Evolutionary conservation across 352 stramenopile genomes (phyloP).

Genomic region (Phytophthora gonapodyides): DNA sequence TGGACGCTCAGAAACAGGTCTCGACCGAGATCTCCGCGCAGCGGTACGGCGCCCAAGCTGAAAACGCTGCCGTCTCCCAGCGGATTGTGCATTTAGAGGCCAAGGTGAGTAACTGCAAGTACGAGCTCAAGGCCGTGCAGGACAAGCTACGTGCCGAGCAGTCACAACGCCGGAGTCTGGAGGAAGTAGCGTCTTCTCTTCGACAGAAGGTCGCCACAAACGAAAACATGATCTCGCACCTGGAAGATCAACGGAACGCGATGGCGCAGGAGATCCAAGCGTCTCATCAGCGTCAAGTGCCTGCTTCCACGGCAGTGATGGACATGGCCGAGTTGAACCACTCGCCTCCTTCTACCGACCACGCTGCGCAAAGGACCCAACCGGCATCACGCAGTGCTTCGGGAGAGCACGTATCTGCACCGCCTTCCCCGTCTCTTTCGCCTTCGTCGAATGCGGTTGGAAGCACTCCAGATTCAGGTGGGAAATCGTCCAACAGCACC

Average conservation of each 20-base stretch:
- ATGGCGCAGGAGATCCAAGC: constrained; percentile 78
- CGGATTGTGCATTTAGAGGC: constrained; percentile 79
- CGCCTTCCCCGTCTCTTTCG: constrained; percentile 23
- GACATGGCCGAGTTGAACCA: constrained; percentile 68
- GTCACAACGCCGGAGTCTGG: constrained; percentile 58
- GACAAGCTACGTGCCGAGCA: constrained; percentile 62
- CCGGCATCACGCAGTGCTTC: neutral
- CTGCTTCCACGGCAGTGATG: constrained; percentile 50
- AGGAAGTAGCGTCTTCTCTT: constrained; percentile 65
- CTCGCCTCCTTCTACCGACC: constrained; percentile 29
- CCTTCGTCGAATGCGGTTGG: constrained; percentile 27
- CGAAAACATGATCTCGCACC: constrained; percentile 57
- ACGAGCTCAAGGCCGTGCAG: constrained; percentile 64
- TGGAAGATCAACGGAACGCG: constrained; percentile 75
- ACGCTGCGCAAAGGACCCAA: constrained; percentile 16
- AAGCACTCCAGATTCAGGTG: constrained; percentile 35
- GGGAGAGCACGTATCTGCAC: constrained; percentile 22
- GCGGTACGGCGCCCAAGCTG: constrained; percentile 71
- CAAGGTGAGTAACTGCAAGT: constrained; percentile 73
- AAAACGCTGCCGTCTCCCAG: constrained; percentile 76
- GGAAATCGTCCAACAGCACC: constrained; percentile 36
- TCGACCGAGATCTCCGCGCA: constrained; percentile 82
- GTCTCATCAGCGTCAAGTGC: constrained; percentile 52
- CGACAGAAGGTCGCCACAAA: constrained; percentile 71
- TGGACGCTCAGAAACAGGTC: constrained; percentile 71